These are phyloP conservation scores for Herpetospermum pedunculosum DNA, from an alignment of 306 rosid species.

Conservation along the genomic window DNA sequence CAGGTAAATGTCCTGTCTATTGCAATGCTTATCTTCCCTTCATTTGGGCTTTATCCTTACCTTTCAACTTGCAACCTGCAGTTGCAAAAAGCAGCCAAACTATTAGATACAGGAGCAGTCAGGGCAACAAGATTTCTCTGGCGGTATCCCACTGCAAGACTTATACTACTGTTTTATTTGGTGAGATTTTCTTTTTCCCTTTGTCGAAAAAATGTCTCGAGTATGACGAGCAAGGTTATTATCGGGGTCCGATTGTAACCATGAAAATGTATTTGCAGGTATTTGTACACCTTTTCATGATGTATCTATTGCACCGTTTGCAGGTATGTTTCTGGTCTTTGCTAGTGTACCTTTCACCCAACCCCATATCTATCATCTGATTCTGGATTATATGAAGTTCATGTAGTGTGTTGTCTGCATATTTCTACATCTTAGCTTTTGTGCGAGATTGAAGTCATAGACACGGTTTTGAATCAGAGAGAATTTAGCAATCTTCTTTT, in stretches of 20 bases:
- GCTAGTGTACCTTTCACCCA: background rate
- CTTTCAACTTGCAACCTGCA: slow-evolving; percentile 27
- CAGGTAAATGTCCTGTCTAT: slow-evolving; percentile 42
- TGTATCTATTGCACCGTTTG: slow-evolving; percentile 88
- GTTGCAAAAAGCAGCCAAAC: slow-evolving; percentile 88
- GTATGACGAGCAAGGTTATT: slow-evolving; percentile 6
- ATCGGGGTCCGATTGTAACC: slow-evolving; percentile 15
- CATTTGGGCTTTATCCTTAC: slow-evolving; percentile 9
- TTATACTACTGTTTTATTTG: slow-evolving; percentile 66
- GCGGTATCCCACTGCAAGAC: slow-evolving; percentile 91
- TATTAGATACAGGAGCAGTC: slow-evolving; percentile 85
- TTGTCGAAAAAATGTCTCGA: background rate
- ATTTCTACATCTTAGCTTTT: background rate
- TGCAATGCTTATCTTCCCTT: slow-evolving; percentile 5
- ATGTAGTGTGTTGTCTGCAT: background rate
- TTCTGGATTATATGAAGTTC: background rate
- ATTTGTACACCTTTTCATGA: slow-evolving; percentile 92
- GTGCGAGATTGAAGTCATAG: background rate
- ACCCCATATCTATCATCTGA: background rate
- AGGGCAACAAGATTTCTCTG: slow-evolving; percentile 97
- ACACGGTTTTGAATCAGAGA: background rate
- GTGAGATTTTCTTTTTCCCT: slow-evolving; percentile 27
- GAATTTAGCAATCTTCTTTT: background rate
- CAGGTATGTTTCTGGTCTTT: slow-evolving; percentile 46
- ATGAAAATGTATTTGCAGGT: slow-evolving; percentile 46